Base-by-base conservation (phyloP, 2,329 filamentous ascomycete genomes). In the Dryadomyces sulphureus region DNA sequence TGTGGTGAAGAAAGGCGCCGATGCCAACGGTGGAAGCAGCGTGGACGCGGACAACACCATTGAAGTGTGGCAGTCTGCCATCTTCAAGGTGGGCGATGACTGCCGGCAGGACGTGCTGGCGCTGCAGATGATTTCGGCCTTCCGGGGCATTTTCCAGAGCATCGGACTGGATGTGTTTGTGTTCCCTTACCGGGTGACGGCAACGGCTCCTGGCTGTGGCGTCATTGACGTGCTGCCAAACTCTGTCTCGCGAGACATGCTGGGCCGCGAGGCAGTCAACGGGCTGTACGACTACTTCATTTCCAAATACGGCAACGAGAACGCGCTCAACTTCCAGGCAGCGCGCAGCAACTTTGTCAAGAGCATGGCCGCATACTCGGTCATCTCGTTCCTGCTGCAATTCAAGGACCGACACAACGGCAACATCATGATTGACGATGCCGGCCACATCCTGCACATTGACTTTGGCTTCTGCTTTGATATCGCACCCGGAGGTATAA, bases 381-480 rank as follows among this genome's bases (percentile, higher is more conserved):
- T 98, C 57, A 96, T 98, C 53, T 93, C 87, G 0, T 98, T 94
- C 66, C 71, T 98, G 14, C 69, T 98, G 34, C 93, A 98, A 59
- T 96, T 99, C 79, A 99, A 99, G 64, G 92, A 99, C 61, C 81
- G 92, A 3, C 92, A 98, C 67, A 98, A 98, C 62, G 92, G 92
- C 51, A 98, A 98, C 69, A 98, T 98, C 69, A 98, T 98, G 93
- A 81, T 98, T 52, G 90, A 98, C 61, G 90, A 95, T 57, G 85
- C 84, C 0, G 92, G 93, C 4, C 92, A 98, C 64, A 94, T 98
- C 57, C 76, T 98, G 45, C 92, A 98, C 67, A 96, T 98, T 55
- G 92, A 98, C 62, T 98, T 98, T 59, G 92, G 92, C 9, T 99
- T 98, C 74, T 96, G 90, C 67, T 98, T 99, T 65, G 93, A 98